Conservation (phyloP, 306 rosid genomes). For the Neltuma alba region DNA sequence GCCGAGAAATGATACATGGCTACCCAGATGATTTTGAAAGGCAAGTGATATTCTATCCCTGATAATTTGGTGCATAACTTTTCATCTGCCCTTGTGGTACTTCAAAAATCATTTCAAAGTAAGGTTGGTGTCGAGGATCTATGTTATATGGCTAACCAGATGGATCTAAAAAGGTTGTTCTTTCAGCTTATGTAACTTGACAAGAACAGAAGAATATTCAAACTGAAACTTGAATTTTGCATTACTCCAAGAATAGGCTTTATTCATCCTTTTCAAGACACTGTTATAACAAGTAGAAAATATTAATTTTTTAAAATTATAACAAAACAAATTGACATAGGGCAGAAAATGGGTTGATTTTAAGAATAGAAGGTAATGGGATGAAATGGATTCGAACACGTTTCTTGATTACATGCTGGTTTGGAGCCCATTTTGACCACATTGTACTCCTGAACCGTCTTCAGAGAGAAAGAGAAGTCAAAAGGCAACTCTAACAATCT, state of each 20-base stretch:
- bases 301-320: not conserved
- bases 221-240: not conserved
- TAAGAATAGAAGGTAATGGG: constrained; percentile 1
- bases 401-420: constrained; percentile 20
- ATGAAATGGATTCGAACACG: not conserved
- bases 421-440: not conserved
- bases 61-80: constrained; percentile 26
- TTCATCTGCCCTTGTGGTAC: constrained; percentile 22
- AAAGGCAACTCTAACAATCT: constrained; percentile 3
- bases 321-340: not conserved
- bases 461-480: not conserved
- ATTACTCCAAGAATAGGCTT: not conserved
- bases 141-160: not conserved
- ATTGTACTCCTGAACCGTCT: constrained; percentile 12
- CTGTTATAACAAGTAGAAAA: not conserved
- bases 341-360: constrained; percentile 9
- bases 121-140: not conserved
- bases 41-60: constrained; percentile 43
- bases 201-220: not conserved
- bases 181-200: not conserved
- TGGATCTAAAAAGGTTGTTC: not conserved
- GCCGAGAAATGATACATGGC: constrained; percentile 77
- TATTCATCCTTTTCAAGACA: not conserved
- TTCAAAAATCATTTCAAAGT: constrained; percentile 7
- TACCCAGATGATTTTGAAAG: constrained; percentile 94